Conservation (phyloP, 345 rosid species). For the Populus deltoides region DNA sequence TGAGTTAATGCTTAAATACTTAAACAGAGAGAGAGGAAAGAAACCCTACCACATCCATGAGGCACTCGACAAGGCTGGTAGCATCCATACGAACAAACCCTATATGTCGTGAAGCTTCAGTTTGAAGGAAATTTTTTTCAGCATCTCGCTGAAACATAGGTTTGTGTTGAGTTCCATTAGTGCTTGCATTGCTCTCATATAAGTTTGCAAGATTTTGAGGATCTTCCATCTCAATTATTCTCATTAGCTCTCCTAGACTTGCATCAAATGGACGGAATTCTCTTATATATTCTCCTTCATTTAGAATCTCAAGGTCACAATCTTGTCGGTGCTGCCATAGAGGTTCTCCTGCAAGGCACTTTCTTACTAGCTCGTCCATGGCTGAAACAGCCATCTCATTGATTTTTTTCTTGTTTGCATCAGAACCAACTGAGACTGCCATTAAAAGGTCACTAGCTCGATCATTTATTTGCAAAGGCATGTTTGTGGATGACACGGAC, state of each 20-base stretch:
- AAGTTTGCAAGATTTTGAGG: not conserved
- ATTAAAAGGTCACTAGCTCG: constrained; percentile 38
- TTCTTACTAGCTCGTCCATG: constrained; percentile 31
- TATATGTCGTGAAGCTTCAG: constrained; percentile 29
- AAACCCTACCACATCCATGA: constrained; percentile 38
- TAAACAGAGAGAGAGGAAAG: not conserved
- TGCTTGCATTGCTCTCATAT: constrained; percentile 1
- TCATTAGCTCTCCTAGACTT: constrained; percentile 26
- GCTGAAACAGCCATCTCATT: constrained; percentile 21
- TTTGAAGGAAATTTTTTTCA: constrained; percentile 4
- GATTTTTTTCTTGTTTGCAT: constrained; percentile 23
- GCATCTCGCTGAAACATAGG: not conserved
- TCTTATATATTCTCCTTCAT: constrained; percentile 30
- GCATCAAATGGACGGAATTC: constrained; percentile 19
- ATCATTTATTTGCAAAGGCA: not conserved
- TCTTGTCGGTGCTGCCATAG: constrained; percentile 21
- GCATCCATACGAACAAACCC: constrained; percentile 23
- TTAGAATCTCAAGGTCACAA: constrained; percentile 14
- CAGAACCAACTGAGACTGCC: constrained; percentile 35
- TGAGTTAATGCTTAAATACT: not conserved
- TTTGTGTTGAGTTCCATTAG: not conserved
- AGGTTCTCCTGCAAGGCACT: constrained; percentile 31
- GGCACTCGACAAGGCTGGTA: constrained; percentile 25
- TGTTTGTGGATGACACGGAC: constrained; percentile 15
- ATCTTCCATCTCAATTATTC: constrained; percentile 24